These are phyloP conservation scores for Alternaria dauci DNA, from an alignment of 2,329 filamentous ascomycete species.

Conservation along the genomic window DNA sequence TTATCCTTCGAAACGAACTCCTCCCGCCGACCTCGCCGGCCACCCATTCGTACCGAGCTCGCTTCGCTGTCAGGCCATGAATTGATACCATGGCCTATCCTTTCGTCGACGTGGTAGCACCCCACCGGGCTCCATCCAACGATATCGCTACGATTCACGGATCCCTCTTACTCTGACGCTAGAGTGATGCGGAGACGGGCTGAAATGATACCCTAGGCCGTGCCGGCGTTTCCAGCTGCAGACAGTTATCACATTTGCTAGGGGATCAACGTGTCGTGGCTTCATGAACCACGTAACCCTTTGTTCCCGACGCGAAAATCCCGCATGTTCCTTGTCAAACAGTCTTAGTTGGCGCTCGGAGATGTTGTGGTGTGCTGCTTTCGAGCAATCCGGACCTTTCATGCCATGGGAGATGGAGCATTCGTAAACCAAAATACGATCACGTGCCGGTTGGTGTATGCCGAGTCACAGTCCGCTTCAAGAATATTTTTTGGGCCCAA, in stretches of 20 bases:
- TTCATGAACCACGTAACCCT: conserved; percentile 55
- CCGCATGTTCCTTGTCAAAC: conserved; percentile 50
- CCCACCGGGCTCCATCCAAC: conserved; percentile 55
- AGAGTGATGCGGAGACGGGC: conserved; percentile 52
- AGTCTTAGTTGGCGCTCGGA: conserved; percentile 44
- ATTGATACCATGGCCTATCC: conserved; percentile 50
- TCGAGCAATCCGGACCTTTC: conserved; percentile 45
- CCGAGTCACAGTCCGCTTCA: conserved; percentile 43
- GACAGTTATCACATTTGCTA: conserved; percentile 54
- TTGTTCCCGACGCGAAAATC: conserved; percentile 48
- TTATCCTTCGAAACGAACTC: conserved; percentile 49
- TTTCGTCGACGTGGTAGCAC: conserved; percentile 52
- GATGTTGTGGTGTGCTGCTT: conserved; percentile 28
- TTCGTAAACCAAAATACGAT: conserved; percentile 47
- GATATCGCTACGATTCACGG: conserved; percentile 55
- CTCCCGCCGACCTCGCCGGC: conserved; percentile 34
- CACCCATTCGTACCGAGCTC: conserved; percentile 38
- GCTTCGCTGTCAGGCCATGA: conserved; percentile 46
- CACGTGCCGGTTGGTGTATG: conserved; percentile 50
- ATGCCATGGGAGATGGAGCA: conserved; percentile 45
- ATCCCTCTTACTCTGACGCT: conserved; percentile 55
- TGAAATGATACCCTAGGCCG: conserved; percentile 57
- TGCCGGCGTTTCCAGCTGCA: conserved; percentile 54
- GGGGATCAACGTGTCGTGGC: conserved; percentile 55
- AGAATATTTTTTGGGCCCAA: conserved; percentile 33